These are phyloP conservation scores for Fusarium paranaense DNA, from an alignment of 2,329 filamentous ascomycete genomes.

Conservation along the genomic window DNA sequence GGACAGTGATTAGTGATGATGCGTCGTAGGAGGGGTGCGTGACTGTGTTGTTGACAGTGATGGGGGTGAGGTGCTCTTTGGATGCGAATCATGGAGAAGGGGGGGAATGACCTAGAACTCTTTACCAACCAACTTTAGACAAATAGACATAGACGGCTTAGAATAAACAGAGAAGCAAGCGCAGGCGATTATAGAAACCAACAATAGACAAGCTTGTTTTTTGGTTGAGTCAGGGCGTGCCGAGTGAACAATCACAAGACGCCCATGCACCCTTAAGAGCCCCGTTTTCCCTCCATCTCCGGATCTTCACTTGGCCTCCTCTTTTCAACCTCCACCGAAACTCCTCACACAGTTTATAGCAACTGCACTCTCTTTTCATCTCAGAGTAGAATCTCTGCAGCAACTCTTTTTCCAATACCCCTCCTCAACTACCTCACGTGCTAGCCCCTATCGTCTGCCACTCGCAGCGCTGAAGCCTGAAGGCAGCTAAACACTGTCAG, in stretches of 20 bases:
- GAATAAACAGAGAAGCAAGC: neutral
- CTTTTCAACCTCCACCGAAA: neutral
- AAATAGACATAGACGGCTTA: slow-evolving; percentile 14
- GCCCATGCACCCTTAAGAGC: slow-evolving; percentile 14
- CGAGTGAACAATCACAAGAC: slow-evolving; percentile 26
- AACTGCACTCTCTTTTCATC: neutral
- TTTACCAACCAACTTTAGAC: slow-evolving; percentile 7
- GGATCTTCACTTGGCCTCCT: slow-evolving; percentile 1
- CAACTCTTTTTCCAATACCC: neutral
- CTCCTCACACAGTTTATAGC: neutral
- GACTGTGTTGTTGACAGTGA: neutral
- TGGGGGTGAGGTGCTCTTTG: neutral
- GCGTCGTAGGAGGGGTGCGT: neutral
- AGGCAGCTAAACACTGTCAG: neutral
- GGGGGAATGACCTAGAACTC: slow-evolving; percentile 1
- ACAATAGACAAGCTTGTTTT: slow-evolving; percentile 9
- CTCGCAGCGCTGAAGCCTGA: neutral
- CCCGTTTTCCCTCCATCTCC: slow-evolving; percentile 4
- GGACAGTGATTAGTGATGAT: slow-evolving; percentile 18
- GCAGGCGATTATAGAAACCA: neutral
- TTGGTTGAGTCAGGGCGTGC: slow-evolving; percentile 24
- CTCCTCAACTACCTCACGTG: neutral
- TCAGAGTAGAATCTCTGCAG: neutral
- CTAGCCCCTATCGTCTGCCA: slow-evolving; percentile 9
- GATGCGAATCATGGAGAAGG: neutral